A percentile compares a stretch with the other conserved stretches of the same genome.
Conservation (phyloP, 1,284 basidiomycete species). For the Boletus nobilissimus region DNA sequence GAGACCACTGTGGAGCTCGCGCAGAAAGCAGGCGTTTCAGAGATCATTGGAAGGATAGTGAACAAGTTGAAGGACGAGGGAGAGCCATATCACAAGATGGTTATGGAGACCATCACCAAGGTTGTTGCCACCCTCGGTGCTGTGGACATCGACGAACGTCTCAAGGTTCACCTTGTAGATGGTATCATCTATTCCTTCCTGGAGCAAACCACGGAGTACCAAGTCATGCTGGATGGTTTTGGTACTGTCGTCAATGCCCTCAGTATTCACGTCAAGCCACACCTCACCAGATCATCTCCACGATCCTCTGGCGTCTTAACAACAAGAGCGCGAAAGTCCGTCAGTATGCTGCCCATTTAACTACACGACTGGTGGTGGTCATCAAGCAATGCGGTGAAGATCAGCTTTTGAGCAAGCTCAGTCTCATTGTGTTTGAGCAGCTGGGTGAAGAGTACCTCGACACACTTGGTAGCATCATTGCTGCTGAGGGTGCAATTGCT, state of each 20-base stretch:
- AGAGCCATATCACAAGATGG: slow-evolving; percentile 99
- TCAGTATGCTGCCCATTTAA: slow-evolving; percentile 98
- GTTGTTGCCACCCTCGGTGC: slow-evolving; percentile 93
- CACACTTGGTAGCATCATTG: slow-evolving; percentile 98
- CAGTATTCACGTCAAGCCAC: slow-evolving; percentile 97
- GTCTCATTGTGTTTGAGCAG: slow-evolving; percentile 97
- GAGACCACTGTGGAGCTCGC: slow-evolving; percentile 99
- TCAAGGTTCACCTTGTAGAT: slow-evolving; percentile 95
- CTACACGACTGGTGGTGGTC: slow-evolving; percentile 92
- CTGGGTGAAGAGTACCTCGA: slow-evolving; percentile 99
- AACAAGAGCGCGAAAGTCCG: slow-evolving; percentile 99
- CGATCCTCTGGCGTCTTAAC: slow-evolving; percentile 98
- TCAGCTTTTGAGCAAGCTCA: slow-evolving; percentile 93
- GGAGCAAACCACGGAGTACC: slow-evolving; percentile 98
- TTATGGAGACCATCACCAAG: slow-evolving; percentile 99
- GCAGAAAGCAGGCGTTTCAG: slow-evolving; percentile 94
- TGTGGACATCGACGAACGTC: slow-evolving; percentile 95
- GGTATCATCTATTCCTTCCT: slow-evolving; percentile 99
- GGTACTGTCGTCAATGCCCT: slow-evolving; percentile 97
- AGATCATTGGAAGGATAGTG: slow-evolving; percentile 94
- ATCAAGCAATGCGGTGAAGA: slow-evolving; percentile 99
- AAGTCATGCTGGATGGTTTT: slow-evolving; percentile 99
- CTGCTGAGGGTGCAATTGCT: slow-evolving; percentile 97
- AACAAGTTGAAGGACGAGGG: slow-evolving; percentile 97
- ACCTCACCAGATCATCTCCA: slow-evolving; percentile 99